A percentile compares a stretch with the other conserved stretches of the same genome.
Evolutionary conservation across 2,329 filamentous ascomycete species (phyloP).

Genomic region (Penicillium sp.): DNA sequence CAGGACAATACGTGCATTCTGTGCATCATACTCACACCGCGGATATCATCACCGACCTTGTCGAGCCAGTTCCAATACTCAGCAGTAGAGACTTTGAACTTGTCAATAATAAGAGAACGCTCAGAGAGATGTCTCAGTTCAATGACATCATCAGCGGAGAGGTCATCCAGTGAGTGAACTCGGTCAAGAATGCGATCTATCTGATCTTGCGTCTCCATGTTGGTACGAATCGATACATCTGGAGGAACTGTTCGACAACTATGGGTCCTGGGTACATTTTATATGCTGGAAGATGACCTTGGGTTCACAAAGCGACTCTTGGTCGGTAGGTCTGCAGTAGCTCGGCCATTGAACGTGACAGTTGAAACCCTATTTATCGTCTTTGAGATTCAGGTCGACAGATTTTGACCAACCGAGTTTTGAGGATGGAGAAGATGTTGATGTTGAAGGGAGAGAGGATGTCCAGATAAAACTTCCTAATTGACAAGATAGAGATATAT

Average conservation of each 20-base stretch:
- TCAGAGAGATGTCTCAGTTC: background rate
- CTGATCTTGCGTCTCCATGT: conserved; percentile 1
- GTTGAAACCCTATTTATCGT: background rate
- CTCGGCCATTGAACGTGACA: background rate
- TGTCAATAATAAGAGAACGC: conserved; percentile 6
- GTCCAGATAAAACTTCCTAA: background rate
- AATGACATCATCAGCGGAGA: background rate
- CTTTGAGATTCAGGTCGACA: background rate
- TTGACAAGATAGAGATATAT: conserved; percentile 5
- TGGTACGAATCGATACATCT: background rate
- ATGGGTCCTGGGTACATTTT: conserved; percentile 1
- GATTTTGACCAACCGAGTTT: conserved; percentile 1
- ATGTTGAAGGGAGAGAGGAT: background rate
- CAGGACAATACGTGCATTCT: too few relatives aligned
- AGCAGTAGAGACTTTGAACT: conserved; percentile 4
- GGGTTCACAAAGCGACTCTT: background rate
- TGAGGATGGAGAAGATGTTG: background rate
- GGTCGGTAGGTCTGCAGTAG: conserved; percentile 1
- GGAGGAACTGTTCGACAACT: background rate
- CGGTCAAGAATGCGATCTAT: conserved; percentile 3
- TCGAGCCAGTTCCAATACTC: background rate
- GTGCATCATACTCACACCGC: too few relatives aligned
- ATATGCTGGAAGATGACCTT: background rate
- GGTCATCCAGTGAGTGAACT: conserved; percentile 5
- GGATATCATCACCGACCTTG: too few relatives aligned